These are phyloP conservation scores for Mychonastes homosphaera DNA, from an alignment of 139 green algal genomes.

Conservation along the genomic window DNA sequence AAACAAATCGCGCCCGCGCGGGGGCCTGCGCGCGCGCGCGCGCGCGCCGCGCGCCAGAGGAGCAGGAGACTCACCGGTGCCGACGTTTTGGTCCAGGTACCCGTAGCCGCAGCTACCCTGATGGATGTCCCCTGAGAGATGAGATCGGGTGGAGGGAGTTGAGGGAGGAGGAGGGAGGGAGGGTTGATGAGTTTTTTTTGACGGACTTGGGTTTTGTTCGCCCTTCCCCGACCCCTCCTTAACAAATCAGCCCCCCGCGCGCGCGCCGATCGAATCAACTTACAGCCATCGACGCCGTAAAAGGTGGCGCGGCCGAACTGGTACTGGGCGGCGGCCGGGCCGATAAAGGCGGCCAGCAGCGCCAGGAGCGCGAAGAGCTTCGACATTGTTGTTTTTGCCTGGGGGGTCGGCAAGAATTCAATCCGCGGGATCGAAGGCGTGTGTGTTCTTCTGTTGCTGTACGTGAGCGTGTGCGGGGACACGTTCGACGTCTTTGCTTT, in stretches of 20 bases:
- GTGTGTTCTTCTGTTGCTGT: background rate
- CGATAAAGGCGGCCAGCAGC: background rate
- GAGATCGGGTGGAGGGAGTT: background rate
- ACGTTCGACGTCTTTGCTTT: too few relatives aligned
- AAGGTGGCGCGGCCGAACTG: constrained; percentile 12
- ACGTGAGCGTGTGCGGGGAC: background rate
- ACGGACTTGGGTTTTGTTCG: background rate
- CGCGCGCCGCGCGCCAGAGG: too few relatives aligned
- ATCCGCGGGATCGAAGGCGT: background rate
- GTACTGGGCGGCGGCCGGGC: background rate
- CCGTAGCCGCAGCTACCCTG: constrained; percentile 16
- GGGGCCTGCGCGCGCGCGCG: background rate
- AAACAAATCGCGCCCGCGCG: background rate
- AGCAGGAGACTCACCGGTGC: constrained; percentile 19
- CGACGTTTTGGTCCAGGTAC: constrained; percentile 22
- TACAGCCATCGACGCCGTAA: constrained; percentile 22
- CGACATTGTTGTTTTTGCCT: background rate
- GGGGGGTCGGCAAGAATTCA: background rate
- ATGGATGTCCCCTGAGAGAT: constrained; percentile 17
- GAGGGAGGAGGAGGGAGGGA: background rate
- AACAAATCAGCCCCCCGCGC: too few relatives aligned
- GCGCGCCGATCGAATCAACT: too few relatives aligned
- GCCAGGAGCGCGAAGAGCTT: background rate
- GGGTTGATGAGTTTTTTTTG: background rate
- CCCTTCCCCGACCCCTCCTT: too few relatives aligned